These are phyloP conservation scores for Puccinia coronata DNA, from an alignment of 1,284 basidiomycete species.

Conservation along the genomic window DNA sequence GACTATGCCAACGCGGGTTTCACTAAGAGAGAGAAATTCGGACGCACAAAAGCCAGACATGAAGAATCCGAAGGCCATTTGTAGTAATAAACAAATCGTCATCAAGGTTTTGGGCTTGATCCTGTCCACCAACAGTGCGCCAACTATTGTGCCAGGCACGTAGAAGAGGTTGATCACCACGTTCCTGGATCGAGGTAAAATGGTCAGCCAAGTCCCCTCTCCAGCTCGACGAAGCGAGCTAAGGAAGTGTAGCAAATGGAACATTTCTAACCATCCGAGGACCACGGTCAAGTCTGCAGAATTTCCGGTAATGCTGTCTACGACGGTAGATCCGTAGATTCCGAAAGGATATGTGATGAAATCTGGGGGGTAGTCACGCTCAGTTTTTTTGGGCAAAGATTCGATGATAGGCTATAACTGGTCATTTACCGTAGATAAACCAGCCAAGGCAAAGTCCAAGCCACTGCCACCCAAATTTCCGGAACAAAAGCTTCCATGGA, in stretches of 20 bases:
- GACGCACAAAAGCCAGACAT: constrained; percentile 70
- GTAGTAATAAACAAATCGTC: constrained; percentile 60
- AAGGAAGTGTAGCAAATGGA: not conserved
- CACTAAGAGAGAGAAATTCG: constrained; percentile 52
- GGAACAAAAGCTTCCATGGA: constrained; percentile 47
- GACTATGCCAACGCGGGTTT: not conserved
- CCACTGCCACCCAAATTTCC: constrained; percentile 45
- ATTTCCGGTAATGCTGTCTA: constrained; percentile 68
- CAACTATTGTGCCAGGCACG: constrained; percentile 69
- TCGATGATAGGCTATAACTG: not conserved
- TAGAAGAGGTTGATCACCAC: constrained; percentile 62
- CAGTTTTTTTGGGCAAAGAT: not conserved
- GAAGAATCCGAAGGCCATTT: constrained; percentile 75
- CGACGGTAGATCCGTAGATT: constrained; percentile 77
- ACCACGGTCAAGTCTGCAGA: constrained; percentile 60
- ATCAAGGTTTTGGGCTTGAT: constrained; percentile 55
- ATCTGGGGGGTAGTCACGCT: constrained; percentile 41
- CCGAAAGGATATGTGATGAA: constrained; percentile 66
- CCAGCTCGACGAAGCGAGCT: not conserved
- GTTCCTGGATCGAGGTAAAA: constrained; percentile 54
- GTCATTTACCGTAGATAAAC: constrained; percentile 47
- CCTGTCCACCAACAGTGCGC: constrained; percentile 70
- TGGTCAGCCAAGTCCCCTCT: not conserved
- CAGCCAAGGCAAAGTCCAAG: constrained; percentile 40
- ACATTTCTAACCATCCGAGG: constrained; percentile 41